A percentile compares a stretch with the other conserved stretches of the same genome.
phyloP scores from a whole-genome alignment of 2,329 filamentous ascomycete genomes.

The Plectosphaerella plurivora region DNA sequence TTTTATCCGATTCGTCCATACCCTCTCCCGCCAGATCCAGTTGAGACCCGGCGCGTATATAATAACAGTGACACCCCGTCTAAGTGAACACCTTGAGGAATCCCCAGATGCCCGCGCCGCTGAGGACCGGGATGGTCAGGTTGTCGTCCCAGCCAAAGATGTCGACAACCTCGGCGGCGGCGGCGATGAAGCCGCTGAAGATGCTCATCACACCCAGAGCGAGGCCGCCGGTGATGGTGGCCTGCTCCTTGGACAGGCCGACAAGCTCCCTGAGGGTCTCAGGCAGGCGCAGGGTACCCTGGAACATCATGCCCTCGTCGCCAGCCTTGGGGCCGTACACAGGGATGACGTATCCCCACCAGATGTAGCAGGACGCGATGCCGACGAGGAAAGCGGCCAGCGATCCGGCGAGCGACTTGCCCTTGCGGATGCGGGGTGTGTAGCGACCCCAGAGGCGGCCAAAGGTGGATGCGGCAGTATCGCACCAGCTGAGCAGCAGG shows the following conservation, averaged over 20 bases:
- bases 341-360: constrained; percentile 84
- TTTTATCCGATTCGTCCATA: constrained; percentile 7
- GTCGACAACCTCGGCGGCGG: constrained; percentile 85
- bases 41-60: too few relatives aligned
- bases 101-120: constrained; percentile 82
- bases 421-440: constrained; percentile 76
- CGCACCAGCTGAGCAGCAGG: constrained; percentile 92
- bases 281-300: constrained; percentile 70
- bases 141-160: constrained; percentile 96
- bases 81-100: constrained; percentile 84
- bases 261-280: constrained; percentile 50
- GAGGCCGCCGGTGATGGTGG: constrained; percentile 62
- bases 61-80: constrained; percentile 2
- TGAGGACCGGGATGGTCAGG: constrained; percentile 89
- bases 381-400: constrained; percentile 79
- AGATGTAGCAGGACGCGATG: constrained; percentile 74
- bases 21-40: neutral
- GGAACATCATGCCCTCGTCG: constrained; percentile 77
- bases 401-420: constrained; percentile 89
- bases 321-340: constrained; percentile 61
- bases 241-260: constrained; percentile 54
- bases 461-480: constrained; percentile 93
- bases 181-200: constrained; percentile 84
- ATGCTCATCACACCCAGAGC: constrained; percentile 79
- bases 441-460: constrained; percentile 86